Base-by-base conservation (phyloP, 1,284 basidiomycete genomes). In the Pascua sp. region DNA sequence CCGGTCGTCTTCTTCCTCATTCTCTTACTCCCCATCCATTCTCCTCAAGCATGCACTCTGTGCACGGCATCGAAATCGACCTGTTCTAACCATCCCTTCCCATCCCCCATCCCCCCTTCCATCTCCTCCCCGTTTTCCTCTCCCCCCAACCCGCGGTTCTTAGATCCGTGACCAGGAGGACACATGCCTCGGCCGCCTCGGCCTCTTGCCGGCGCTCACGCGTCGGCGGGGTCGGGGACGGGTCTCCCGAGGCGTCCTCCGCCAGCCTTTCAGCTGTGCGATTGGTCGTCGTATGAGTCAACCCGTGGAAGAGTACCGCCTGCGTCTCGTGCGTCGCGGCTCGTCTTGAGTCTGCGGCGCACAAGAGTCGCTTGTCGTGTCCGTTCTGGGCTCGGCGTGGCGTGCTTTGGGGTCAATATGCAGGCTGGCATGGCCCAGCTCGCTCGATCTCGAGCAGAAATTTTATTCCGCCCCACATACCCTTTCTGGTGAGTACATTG, bases 271-370 rank as follows among this genome's bases (percentile, higher is more conserved):
- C 67, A 65, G 72, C 67, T 71, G 69, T 57, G 71, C 68, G 68
- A 75, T 75, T 76, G 71, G 74, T 75, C 68, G 60, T 65, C 63
- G 72, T 66, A 73, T 75, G 74, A 76, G 74, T 76, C 74, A 76
- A 71, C 74, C 74, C 74, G 74, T 72, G 74, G 74, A 72, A 76
- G 60, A 76, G 61, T 61, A 48, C 59, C 42, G 53, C 51, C 54
- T 49, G 36, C 41, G 40, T 24, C 48, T 48, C 24, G 24, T 32
- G 24, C 41, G 8, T 47, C 49, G 39, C 47, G 37, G 24, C 56
- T 56, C 60, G 62, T 63, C 52, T 54, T 63, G 56, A 54, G 53
- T 47, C 42, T 46, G 18, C 11, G 17, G 18, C 11, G 8, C n/a
- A 16, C 37, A 15, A 46, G 18, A 16, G 42, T 38, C 12, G 53